Base-by-base conservation (phyloP, 768 basidiomycete genomes). In the Grammothele lineata region DNA sequence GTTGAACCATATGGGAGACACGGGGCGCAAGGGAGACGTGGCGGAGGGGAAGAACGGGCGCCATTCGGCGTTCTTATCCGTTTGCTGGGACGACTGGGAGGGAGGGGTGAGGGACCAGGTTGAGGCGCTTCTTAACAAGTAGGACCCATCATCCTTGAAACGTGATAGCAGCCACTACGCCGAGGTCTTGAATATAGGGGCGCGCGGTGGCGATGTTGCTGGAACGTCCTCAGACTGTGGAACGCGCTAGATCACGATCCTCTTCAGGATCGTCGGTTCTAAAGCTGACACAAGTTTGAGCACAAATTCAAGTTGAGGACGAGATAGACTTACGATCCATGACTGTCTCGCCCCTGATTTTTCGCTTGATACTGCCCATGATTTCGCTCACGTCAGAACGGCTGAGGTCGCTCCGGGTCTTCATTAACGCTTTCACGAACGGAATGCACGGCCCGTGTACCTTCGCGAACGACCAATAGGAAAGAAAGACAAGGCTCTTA, bases 381-480 rank as follows among this genome's bases (percentile, higher is more conserved):
- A 95, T 87, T 49, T 98, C 94, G 56, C 71, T 85, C 15, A 85
- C 88, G 12, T 83, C 81, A 1, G 85, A 81, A n/a, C 92, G 80
- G 66, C 96, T 93, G 44, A 97, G 71, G 66, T 99, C 94, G 45
- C 87, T 86, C 43, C 96, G 77, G 4, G 87, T 82, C 62, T 84
- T 89, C 77, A 98, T 86, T 37, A 99, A 61, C 8, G 84, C 80
- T 63, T 98, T 95, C 24, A 96, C 86, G 59, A 96, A 98, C 2
- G 81, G 75, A 35, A 96, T 75, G 57, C 94, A 93, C 22, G 95
- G 92, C 4, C 96, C 96, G 65, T 95, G 87, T 19, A 86, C 82
- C 60, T 90, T 90, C 15, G 93, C 94, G 65, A 99, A 98, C 4
- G 80, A 73, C 85, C 89, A 96, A 66, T 87, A 96, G 10, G 93